A percentile compares a stretch with the other conserved stretches of the same genome.
Evolutionary conservation across 768 basidiomycete species (phyloP).

Genomic region (Russula emetica): DNA sequence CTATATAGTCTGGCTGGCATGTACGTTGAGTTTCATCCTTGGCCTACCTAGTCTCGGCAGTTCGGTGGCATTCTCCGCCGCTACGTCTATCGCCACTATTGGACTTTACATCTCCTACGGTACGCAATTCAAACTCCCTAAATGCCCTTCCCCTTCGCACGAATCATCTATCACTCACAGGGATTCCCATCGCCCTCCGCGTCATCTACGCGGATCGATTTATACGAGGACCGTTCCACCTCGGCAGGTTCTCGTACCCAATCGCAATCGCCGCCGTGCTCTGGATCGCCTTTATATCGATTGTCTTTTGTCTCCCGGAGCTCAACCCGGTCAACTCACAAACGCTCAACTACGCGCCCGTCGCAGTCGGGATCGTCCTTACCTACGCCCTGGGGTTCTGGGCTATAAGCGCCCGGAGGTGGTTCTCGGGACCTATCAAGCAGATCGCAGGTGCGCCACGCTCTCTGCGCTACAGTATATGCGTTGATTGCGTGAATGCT

Average conservation of each 20-base stretch:
- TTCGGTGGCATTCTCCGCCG: constrained; percentile 59
- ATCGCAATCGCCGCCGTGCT: constrained; percentile 51
- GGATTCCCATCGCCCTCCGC: constrained; percentile 64
- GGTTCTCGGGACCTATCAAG: constrained; percentile 67
- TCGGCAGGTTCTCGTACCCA: constrained; percentile 59
- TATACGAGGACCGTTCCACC: constrained; percentile 66
- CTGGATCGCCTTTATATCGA: constrained; percentile 71
- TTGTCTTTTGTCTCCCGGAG: constrained; percentile 70
- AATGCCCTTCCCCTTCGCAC: too few species aligned
- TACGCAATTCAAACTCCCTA: constrained; percentile 28
- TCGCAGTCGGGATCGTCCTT: constrained; percentile 71
- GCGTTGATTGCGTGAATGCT: constrained; percentile 1
- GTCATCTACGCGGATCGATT: constrained; percentile 58
- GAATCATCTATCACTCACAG: constrained; percentile 33
- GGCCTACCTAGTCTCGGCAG: constrained; percentile 71
- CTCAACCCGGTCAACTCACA: constrained; percentile 64
- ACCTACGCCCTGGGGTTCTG: constrained; percentile 63
- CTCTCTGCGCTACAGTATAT: too few species aligned
- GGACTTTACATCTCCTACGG: constrained; percentile 76
- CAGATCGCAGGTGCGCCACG: constrained; percentile 44
- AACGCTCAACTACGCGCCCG: constrained; percentile 71
- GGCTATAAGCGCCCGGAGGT: constrained; percentile 64
- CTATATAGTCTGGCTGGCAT: constrained; percentile 78
- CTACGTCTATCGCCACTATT: constrained; percentile 62
- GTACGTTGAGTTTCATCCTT: constrained; percentile 68